Evolutionary conservation across 129 eudicot genomes (phyloP), one percentile per base, ranked within the genome.

Genomic region (Oenanthe sinensis): DNA sequence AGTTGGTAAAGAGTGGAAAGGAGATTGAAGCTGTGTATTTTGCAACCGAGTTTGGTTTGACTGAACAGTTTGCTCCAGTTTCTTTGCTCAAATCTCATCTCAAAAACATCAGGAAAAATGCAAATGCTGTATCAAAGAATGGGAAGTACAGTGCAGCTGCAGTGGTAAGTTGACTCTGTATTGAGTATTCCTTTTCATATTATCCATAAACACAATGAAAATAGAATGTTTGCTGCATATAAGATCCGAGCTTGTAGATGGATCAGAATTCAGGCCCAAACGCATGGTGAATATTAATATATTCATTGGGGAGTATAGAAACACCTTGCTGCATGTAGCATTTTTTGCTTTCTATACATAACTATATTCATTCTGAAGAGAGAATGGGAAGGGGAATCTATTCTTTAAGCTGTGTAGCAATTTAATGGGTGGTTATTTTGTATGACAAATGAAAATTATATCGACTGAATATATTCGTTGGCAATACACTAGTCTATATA

Each of bases 1-100:
- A 88, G 74, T 80, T 88, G 86, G 85, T 88, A 74, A 86, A 84
- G 42, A 86, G 52, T 15, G 89, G 86, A 30, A 88, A 84, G 81
- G 88, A 86, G 80, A 73, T 86, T n/a, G 92, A 88, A 79, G 92
- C 88, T 10, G 89, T 86, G 74, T 85, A 86, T 82, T 88, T 88
- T 82, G 82, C 87, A 30, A 74, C 70, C 0, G 89, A 85, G 82
- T 54, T 82, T 75, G 86, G 86, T 54, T 84, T 88, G 74, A 86
- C 89, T 0, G 85, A 86, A 75, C 80, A 67, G 45, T 88, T 82
- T 77, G 83, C 83, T 75, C 89, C 92, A 43, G 83, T 82, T 49
- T 46, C 84, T 5, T 74, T 88, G 78, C 92, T 88, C 58, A 82
- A 80, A 81, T 81, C 88, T 2, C 80, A 69, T 81, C 74, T 86